Conservation (phyloP, 2,329 filamentous ascomycete species). For the Diaporthe eres region DNA sequence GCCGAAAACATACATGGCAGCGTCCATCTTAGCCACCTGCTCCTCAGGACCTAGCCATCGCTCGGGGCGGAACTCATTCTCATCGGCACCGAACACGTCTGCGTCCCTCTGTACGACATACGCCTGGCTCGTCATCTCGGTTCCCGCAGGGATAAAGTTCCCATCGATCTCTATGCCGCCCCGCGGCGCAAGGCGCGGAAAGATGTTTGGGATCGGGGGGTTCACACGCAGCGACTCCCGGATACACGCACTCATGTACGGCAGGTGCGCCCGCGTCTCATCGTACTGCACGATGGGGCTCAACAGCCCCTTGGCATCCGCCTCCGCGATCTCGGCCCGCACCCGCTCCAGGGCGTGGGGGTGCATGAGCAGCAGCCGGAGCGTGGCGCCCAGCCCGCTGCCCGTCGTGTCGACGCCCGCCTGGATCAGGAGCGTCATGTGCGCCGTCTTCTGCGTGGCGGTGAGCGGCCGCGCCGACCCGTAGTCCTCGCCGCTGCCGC, state of each 20-base stretch:
- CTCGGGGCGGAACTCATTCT: constrained; percentile 37
- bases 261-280: constrained; percentile 51
- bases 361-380: constrained; percentile 63
- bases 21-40: constrained; percentile 11
- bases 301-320: constrained; percentile 41
- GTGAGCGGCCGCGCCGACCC: constrained; percentile 45
- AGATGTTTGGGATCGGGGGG: constrained; percentile 48
- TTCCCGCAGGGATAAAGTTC: neutral
- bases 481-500: constrained; percentile 14
- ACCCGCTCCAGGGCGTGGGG: constrained; percentile 58
- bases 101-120: constrained; percentile 30
- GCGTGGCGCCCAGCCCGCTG: constrained; percentile 60
- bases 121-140: constrained; percentile 20
- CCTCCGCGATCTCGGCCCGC: constrained; percentile 58
- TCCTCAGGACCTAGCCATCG: constrained; percentile 21
- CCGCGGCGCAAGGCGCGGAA: constrained; percentile 41
- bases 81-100: constrained; percentile 19
- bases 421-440: constrained; percentile 56
- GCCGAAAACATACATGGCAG: constrained; percentile 26
- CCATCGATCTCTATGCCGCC: constrained; percentile 19
- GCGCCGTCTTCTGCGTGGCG: constrained; percentile 51
- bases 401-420: constrained; percentile 72
- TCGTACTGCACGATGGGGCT: constrained; percentile 42
- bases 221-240: constrained; percentile 56
- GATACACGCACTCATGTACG: constrained; percentile 57